Percentiles rank a stretch among this genome's conserved stretches.
Conservation (phyloP, 2,329 filamentous ascomycete genomes). For the Diaporthe ilicicola region DNA sequence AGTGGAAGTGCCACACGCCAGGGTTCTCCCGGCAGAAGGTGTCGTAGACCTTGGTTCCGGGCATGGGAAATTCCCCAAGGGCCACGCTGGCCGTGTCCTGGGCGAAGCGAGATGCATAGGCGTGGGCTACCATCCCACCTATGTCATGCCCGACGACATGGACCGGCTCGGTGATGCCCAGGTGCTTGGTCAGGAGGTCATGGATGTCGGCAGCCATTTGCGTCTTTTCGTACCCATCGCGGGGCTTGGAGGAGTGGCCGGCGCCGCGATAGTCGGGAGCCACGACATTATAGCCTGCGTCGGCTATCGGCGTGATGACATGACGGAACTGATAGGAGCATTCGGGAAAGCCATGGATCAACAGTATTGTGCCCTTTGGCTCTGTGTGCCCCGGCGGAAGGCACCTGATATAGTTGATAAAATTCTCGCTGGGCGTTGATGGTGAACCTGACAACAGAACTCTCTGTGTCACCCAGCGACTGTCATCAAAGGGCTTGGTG, state of each 20-base stretch:
- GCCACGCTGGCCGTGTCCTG: background rate
- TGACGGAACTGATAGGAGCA: slow-evolving; percentile 4
- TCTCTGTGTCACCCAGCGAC: background rate
- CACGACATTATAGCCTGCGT: background rate
- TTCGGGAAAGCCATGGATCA: background rate
- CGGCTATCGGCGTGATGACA: background rate
- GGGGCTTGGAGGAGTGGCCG: background rate
- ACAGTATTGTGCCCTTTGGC: background rate
- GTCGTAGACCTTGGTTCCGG: background rate
- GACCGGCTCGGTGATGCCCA: background rate
- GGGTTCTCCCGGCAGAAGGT: background rate
- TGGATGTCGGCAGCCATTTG: background rate
- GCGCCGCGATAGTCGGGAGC: background rate
- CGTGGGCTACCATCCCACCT: background rate
- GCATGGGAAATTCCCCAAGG: background rate
- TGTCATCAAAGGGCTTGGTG: background rate
- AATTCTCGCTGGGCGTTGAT: background rate
- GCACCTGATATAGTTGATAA: background rate
- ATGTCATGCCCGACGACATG: background rate
- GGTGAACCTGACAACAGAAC: background rate
- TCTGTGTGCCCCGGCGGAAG: background rate
- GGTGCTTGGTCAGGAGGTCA: background rate
- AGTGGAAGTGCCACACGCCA: background rate
- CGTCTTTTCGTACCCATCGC: background rate
- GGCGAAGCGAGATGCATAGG: background rate